Evolutionary conservation across 345 rosid genomes (phyloP), one percentile per base, ranked within the genome.

Genomic region (Hevea brasiliensis): DNA sequence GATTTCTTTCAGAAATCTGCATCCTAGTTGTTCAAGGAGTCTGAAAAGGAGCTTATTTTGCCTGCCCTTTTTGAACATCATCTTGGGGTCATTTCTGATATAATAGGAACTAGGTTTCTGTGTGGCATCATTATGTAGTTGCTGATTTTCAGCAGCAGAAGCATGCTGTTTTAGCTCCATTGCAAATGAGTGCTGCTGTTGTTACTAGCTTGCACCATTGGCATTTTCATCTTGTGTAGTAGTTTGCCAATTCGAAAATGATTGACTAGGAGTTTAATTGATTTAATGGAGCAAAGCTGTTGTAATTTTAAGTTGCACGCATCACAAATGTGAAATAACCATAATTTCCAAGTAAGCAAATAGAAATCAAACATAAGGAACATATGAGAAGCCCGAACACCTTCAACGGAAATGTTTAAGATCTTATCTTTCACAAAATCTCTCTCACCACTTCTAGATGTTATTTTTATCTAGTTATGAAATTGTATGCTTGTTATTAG

Each of bases 31-130:
- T 59, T 79, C 84, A 93, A 59, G 88, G 78, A 67, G 79, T 82
- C 81, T 86, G 93, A 57, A 79, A 50, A 65, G 89, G 74, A 77
- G 44, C 76, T 76, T 81, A 85, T 74, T 85, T 86, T 61, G 75
- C 81, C 55, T 65, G 81, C 76, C 72, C 84, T 61, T 84, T 82
- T 70, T 77, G 88, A 75, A 57, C 74, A 77, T 79, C 79, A 68
- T 87, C 88, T 77, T 85, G 92, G 53, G 86, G 73, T 77, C 84
- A 88, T 61, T 77, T 85, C 74, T 76, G 89, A 59, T 84, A 90
- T 63, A 78, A 63, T 20, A 73, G 81, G 0, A 66, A 80, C 73
- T 81, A 27, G 53, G 58, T 53, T 82, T 90, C 80, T 76, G 84
- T 29, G 74, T 67, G 65, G 32, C 67, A 74, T 82, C 86, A 63